phyloP scores from a whole-genome alignment of 2,329 filamentous ascomycete species.

The Fusarium sp. region DNA sequence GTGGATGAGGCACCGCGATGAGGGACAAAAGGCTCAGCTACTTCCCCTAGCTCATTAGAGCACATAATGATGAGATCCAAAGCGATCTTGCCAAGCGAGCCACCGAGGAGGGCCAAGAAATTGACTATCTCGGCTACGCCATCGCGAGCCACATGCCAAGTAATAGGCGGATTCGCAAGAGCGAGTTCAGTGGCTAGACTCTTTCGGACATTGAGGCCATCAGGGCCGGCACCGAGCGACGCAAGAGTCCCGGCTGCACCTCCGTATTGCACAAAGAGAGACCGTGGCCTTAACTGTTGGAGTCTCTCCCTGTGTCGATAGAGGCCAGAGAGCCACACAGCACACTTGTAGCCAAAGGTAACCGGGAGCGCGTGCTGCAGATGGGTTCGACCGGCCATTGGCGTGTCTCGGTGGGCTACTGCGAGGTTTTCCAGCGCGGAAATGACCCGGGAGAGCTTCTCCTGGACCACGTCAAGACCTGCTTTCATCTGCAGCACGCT shows the following conservation, averaged over 20 bases:
- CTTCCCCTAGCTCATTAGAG: constrained; percentile 62
- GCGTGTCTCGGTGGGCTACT: constrained; percentile 60
- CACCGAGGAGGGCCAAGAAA: constrained; percentile 64
- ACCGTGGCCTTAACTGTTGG: constrained; percentile 57
- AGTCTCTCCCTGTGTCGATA: constrained; percentile 61
- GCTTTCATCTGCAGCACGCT: constrained; percentile 64
- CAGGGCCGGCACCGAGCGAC: constrained; percentile 59
- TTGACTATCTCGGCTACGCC: constrained; percentile 64
- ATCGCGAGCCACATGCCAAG: constrained; percentile 68
- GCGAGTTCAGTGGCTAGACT: constrained; percentile 60
- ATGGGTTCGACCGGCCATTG: constrained; percentile 68
- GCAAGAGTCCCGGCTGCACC: constrained; percentile 67
- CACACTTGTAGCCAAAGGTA: constrained; percentile 68
- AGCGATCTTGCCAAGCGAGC: constrained; percentile 65
- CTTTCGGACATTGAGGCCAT: constrained; percentile 61
- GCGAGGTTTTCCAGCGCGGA: constrained; percentile 56
- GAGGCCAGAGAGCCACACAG: constrained; percentile 63
- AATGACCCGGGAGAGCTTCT: constrained; percentile 56
- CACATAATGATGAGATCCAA: constrained; percentile 68
- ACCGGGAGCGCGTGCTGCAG: constrained; percentile 67
- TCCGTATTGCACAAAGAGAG: constrained; percentile 65
- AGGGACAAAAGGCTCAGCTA: constrained; percentile 65
- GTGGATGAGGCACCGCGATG: constrained; percentile 65
- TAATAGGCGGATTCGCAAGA: constrained; percentile 62
- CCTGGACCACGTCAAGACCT: constrained; percentile 60